Evolutionary conservation across 768 basidiomycete species (phyloP), one percentile per base, ranked within the genome.

Genomic region (Infundibulicybe gibba): DNA sequence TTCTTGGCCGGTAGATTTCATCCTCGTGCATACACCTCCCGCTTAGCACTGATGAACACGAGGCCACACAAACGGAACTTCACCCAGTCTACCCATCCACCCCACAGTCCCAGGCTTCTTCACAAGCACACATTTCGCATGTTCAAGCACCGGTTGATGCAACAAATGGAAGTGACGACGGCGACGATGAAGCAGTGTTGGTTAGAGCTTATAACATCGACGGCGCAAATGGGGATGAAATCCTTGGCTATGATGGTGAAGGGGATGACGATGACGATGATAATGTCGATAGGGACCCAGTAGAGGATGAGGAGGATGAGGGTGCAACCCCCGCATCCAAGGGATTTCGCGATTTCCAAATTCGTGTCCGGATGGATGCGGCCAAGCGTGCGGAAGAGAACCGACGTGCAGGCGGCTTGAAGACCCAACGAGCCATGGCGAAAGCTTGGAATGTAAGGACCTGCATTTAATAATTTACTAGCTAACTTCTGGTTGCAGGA

Each of bases 401-500:
- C 43, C 54, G 61, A 10, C 42, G 59, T 0, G 32, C 35, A 3
- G 62, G 63, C 12, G 59, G 61, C 4, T 34, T 53, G 2, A 62
- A 59, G 44, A 59, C 60, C 0, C 62, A 63, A 44, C 40, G 52
- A 1, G 48, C 58, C 0, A 50, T 63, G 41, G 54, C 52, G 2
- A 51, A 45, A 15, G 52, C 42, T 9, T 64, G 58, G 59, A 43
- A 60, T 32, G 61, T 59, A 41, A 11, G 53, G 3, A 44, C 15
- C 5, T n/a, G 15, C 48, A 17, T 48, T 48, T 33, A n/a, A 25
- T 32, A 31, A 8, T 40, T 13, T 16, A 25, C 34, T 31, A 10
- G 39, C 47, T 16, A 32, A 44, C 44, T 15, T 9, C 11, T 14
- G 11, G 19, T 19, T 17, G 16, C 20, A 39, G n/a, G 20, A 39